These are phyloP conservation scores for Raddia distichophylla DNA, from an alignment of 176 grass and related monocot genomes.

Conservation along the genomic window DNA sequence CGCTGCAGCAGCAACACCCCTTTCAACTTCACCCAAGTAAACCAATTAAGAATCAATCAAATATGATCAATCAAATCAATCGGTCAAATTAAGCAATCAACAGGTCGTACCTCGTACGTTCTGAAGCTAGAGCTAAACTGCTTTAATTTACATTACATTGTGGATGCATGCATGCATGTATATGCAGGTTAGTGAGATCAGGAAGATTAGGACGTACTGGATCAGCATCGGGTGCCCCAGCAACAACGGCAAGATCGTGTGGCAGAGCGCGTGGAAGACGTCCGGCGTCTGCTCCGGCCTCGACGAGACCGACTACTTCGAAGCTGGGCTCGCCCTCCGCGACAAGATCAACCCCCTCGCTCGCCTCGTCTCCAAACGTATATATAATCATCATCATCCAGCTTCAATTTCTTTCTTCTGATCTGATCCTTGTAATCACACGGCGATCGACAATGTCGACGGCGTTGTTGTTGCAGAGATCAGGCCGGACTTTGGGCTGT, in stretches of 20 bases:
- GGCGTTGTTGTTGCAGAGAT: slow-evolving; percentile 19
- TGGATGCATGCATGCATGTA: no score
- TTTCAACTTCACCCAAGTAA: slow-evolving; percentile 33
- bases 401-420: no score
- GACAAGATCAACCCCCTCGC: slow-evolving; percentile 30
- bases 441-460: no score
- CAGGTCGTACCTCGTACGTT: no score
- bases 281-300: slow-evolving; percentile 51
- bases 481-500: slow-evolving; percentile 30
- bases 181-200: no score
- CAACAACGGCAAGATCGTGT: slow-evolving; percentile 19
- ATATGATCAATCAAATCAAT: no score
- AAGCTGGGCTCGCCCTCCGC: slow-evolving; percentile 37
- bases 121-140: no score
- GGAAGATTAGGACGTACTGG: slow-evolving; percentile 35
- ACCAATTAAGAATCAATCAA: no score
- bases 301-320: slow-evolving; percentile 32
- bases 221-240: slow-evolving; percentile 55
- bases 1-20: slow-evolving; percentile 21
- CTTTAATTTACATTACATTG: no score
- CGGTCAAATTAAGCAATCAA: no score
- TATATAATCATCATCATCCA: background rate
- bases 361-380: slow-evolving; percentile 29
- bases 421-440: no score
- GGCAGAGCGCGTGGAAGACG: slow-evolving; percentile 53